These are phyloP conservation scores for Discostella stelligera DNA, from an alignment of 352 stramenopile species.

Conservation along the genomic window DNA sequence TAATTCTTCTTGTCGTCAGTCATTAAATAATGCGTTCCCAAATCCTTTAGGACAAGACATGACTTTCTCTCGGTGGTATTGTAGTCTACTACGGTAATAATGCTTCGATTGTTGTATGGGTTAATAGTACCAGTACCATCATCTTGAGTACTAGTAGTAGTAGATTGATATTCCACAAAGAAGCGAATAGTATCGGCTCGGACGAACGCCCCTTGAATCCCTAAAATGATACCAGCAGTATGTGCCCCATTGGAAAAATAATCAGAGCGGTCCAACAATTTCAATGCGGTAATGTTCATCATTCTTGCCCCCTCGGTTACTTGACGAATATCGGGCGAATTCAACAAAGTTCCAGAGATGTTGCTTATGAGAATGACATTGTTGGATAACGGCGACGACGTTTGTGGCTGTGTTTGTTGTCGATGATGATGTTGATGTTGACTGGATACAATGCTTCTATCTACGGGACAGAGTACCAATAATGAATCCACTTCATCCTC, in stretches of 20 bases:
- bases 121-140: background rate
- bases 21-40: background rate
- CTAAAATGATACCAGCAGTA: background rate
- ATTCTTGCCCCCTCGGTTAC: conserved; percentile 43
- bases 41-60: background rate
- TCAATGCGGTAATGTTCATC: conserved; percentile 57
- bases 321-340: conserved; percentile 45
- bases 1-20: background rate
- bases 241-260: no score
- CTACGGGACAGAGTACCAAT: conserved; percentile 13
- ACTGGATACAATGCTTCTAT: conserved; percentile 20
- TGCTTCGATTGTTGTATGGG: background rate
- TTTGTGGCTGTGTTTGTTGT: background rate
- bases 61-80: background rate
- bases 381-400: background rate
- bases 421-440: background rate
- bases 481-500: conserved; percentile 36
- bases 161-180: background rate
- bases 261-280: conserved; percentile 1
- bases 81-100: background rate
- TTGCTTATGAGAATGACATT: conserved; percentile 67
- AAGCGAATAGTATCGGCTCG: background rate
- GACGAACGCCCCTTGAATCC: background rate
- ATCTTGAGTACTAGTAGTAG: background rate
- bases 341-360: conserved; percentile 63